Base-by-base conservation (phyloP, 2,329 filamentous ascomycete genomes). In the Penicillium palitans region DNA sequence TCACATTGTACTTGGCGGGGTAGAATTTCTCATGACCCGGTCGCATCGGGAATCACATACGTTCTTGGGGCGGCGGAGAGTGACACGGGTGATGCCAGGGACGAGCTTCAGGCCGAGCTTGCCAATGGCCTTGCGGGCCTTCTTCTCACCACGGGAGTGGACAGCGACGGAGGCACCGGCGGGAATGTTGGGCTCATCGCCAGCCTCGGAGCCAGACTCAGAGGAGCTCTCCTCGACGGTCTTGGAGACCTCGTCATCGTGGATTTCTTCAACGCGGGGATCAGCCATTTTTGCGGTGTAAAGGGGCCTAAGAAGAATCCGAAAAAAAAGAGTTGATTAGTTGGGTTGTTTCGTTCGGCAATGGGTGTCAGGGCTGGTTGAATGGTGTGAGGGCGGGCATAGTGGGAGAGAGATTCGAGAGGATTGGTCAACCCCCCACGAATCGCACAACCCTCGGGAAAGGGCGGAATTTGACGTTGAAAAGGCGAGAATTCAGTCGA, bases 111-210 rank as follows among this genome's bases (percentile, higher is more conserved):
- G 84, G 78, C 96, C 93, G 76, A 98, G 88, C 88, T 99, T 99
- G 80, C 92, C 90, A 78, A 99, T 96, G 75, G 93, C 92, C 87
- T 99, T 99, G 83, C 95, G 90, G 73, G 95, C 96, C 89, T 99
- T 99, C 90, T 99, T 99, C 90, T 99, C 95, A 84, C 98, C 98
- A 80, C 95, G 92, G 77, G 91, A 96, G 87, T 98, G 93, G 75
- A 99, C 89, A 72, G 95, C 87, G 75, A 93, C 90, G 66, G 89
- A 87, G 74, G 92, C 90, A 76, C 93, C 95, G 69, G 90, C 89
- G 76, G 93, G 91, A 71, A 89, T 87, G 77, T 79, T 83, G 71
- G 83, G 79, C 75, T 87, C 85, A 63, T 82, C 83, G 57, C 75
- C 80, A 65, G 72, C 74, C 66, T 82, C 80, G 57, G 80, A 81